Base-by-base conservation (phyloP, 2,329 filamentous ascomycete genomes). In the Claviceps africana region DNA sequence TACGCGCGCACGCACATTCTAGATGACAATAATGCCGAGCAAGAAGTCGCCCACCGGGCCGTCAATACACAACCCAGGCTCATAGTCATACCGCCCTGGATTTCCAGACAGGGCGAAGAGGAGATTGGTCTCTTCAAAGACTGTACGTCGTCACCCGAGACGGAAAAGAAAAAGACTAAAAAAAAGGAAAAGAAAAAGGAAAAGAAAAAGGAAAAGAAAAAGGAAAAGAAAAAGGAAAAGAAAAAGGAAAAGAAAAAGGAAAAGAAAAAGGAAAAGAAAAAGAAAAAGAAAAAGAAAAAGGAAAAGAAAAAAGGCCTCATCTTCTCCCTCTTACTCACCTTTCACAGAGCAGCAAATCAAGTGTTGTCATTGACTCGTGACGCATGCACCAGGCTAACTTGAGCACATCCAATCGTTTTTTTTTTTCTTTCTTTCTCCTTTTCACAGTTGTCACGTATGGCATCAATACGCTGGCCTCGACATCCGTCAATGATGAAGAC, bases 401-500 rank as follows among this genome's bases (percentile, higher is more conserved):
- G 9, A 33, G 9, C 9, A 33, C 31, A 5, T 33, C 9, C 9
- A 33, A 33, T 10, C 25, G 4, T 2, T 5, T 3, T 17, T 2
- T 11, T 13, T 44, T 17, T n/a, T 15, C 8, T 28, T 8, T 28
- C 4, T 9, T 39, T 17, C 37, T 19, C 37, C n/a, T n/a, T n/a
- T n/a, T 8, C 8, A 8, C 19, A 51, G 49, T 51, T 33, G 4
- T 45, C 42, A 4, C 35, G 2, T 21, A 37, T 37, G 49, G 49
- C 30, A 37, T 51, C 42, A 46, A 51, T 10, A 37, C 49, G 30
- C 22, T 51, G 3, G 7, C 6, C 30, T 51, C 49, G 4, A 51
- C 49, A 22, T 45, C 49, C 15, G 42, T 51, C 15, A 45, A 51
- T 45, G 49, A 51, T 4, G 22, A 51, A n/a, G 49, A 51, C 19